Conservation (phyloP, 2,329 filamentous ascomycete species). For the Camptophora hylomeconis region DNA sequence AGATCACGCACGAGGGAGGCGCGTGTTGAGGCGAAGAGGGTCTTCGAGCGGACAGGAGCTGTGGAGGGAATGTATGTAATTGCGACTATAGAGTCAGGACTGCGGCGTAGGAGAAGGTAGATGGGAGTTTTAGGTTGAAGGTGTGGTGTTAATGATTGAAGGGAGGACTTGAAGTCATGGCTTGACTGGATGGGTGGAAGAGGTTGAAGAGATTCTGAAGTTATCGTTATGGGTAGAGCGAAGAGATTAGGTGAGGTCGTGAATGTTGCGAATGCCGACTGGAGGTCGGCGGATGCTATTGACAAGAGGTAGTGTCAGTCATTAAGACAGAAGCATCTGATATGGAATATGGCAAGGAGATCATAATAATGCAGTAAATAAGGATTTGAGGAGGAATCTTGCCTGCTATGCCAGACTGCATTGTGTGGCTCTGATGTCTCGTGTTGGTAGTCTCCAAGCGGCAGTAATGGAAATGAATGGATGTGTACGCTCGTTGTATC, state of each 20-base stretch:
- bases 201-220: conserved; percentile 30
- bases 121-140: conserved; percentile 43
- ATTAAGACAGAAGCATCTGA: conserved; percentile 1
- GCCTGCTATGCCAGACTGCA: conserved; percentile 39
- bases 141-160: conserved; percentile 35
- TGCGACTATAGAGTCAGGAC: conserved; percentile 32
- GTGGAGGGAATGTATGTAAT: conserved; percentile 52
- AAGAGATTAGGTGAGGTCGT: conserved; percentile 27
- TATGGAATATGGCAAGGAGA: conserved; percentile 1
- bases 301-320: conserved; percentile 1
- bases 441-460: too few species aligned
- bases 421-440: too few species aligned
- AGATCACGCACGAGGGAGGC: conserved; percentile 47
- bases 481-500: too few species aligned
- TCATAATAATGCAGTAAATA: too few species aligned
- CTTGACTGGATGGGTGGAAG: conserved; percentile 24
- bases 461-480: too few species aligned
- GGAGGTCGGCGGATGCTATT: conserved; percentile 33
- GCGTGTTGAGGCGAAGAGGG: conserved; percentile 52
- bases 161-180: conserved; percentile 37
- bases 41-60: conserved; percentile 52
- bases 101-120: conserved; percentile 46
- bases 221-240: conserved; percentile 34
- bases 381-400: conserved; percentile 9
- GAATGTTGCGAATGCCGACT: conserved; percentile 33